Base-by-base conservation (phyloP, 208 protist species). In the Leishmania guyanensis region DNA sequence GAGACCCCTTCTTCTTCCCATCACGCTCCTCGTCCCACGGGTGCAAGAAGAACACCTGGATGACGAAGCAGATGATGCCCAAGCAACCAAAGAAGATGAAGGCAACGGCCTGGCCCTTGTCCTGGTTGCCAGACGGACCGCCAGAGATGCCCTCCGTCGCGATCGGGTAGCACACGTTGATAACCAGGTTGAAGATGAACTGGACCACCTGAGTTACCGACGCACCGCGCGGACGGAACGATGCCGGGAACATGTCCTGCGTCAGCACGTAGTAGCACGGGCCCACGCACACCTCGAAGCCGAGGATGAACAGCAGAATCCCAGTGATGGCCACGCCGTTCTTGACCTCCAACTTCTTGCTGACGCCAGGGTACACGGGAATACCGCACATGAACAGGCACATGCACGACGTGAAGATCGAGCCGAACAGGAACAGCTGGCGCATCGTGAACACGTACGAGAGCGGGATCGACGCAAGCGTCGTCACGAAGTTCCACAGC, bases 101-200 rank as follows among this genome's bases (percentile, higher is more conserved):
- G 62, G 87, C 86, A 58, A 97, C 85, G 29, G 91, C 77, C 89
- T 95, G 90, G 17, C 94, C 94, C 88, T 97, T 97, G 82, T 97
- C 89, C 89, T 94, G 92, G 84, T 94, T 85, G 68, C 91, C 92
- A 53, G 90, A 94, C 75, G 87, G 81, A 69, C 94, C 94, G 66
- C 94, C 94, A 29, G 94, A 97, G 66, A 97, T 94, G 12, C 66
- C 50, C 87, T 96, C 89, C 46, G 87, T 92, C 66, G 90, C 88
- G 75, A 95, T 94, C 74, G 94, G 94, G 89, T 93, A 97, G 86
- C 77, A 90, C 65, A 96, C 84, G 84, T 95, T 97, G 85, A 97
- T 95, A 86, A 96, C 91, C 65, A 96, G 81, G 88, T 96, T 97
- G 84, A 95, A 96, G 74, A 93, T 86, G 79, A 95, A 97, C 88